phyloP scores from a whole-genome alignment of 805 yeast genomes.

The Ogataea angusta region DNA sequence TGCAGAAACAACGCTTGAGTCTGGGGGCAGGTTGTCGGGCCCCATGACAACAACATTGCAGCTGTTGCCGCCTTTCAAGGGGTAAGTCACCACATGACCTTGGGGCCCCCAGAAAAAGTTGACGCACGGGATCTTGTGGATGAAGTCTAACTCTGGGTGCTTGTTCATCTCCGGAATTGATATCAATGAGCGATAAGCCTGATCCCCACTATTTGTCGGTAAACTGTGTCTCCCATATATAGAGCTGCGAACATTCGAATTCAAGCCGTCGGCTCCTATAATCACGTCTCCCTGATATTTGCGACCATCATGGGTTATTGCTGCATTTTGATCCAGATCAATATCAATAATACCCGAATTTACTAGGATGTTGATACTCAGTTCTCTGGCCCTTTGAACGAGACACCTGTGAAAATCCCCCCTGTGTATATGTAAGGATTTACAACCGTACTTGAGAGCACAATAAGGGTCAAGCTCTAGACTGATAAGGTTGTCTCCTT shows the following conservation, averaged over 20 bases:
- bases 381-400: constrained; percentile 9
- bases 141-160: constrained; percentile 16
- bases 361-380: constrained; percentile 8
- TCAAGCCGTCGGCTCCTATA: constrained; percentile 19
- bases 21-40: constrained; percentile 14
- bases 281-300: constrained; percentile 14
- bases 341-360: constrained; percentile 10
- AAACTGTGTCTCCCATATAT: constrained; percentile 7
- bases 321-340: constrained; percentile 10
- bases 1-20: constrained; percentile 12
- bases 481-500: constrained; percentile 11
- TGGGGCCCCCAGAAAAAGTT: constrained; percentile 19
- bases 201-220: constrained; percentile 14
- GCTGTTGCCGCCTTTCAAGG: constrained; percentile 17
- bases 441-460: constrained; percentile 12
- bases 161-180: constrained; percentile 14
- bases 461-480: constrained; percentile 14
- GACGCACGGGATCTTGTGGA: constrained; percentile 15
- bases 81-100: constrained; percentile 17
- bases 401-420: constrained; percentile 16
- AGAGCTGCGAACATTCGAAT: constrained; percentile 10
- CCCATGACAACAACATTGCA: constrained; percentile 19
- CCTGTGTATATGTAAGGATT: constrained; percentile 18
- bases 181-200: constrained; percentile 16
- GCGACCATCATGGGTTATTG: constrained; percentile 10